Conservation (phyloP, 2,329 filamentous ascomycete genomes). For the Colletotrichum higginsianum region DNA sequence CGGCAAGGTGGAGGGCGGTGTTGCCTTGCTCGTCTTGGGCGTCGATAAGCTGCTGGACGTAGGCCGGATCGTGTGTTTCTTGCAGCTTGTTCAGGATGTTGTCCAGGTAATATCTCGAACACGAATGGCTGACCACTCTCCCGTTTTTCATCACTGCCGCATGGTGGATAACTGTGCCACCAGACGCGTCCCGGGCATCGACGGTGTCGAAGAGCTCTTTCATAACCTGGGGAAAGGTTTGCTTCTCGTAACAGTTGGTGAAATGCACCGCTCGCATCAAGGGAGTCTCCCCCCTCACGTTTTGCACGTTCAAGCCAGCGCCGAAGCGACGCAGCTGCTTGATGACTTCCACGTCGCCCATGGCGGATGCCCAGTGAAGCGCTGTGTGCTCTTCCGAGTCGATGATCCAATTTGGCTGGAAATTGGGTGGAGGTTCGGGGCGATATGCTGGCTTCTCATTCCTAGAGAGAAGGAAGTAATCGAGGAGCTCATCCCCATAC, state of each 20-base stretch:
- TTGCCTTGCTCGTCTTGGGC: conserved; percentile 89
- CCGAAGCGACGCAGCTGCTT: conserved; percentile 87
- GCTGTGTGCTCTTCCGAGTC: conserved; percentile 94
- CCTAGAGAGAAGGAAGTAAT: conserved; percentile 93
- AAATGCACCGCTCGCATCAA: conserved; percentile 96
- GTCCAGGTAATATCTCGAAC: conserved; percentile 94
- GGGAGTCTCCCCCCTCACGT: conserved; percentile 85
- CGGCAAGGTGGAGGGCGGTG: conserved; percentile 82
- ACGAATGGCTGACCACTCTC: conserved; percentile 85
- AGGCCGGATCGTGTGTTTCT: conserved; percentile 81
- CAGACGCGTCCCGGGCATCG: conserved; percentile 82
- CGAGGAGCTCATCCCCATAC: conserved; percentile 92
- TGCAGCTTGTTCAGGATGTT: conserved; percentile 89
- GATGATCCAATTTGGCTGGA: conserved; percentile 92
- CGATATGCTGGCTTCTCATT: conserved; percentile 80
- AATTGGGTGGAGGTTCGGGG: conserved; percentile 86
- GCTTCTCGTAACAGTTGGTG: conserved; percentile 96
- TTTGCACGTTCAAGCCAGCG: conserved; percentile 80
- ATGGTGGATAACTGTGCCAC: conserved; percentile 93
- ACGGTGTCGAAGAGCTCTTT: conserved; percentile 88
- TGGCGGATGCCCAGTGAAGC: conserved; percentile 96
- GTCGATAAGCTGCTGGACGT: conserved; percentile 85
- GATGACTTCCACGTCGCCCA: conserved; percentile 95
- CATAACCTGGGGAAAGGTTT: conserved; percentile 88
- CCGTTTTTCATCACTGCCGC: conserved; percentile 90